Evolutionary conservation across 768 basidiomycete species (phyloP).

Genomic region (Pholiota conissans): DNA sequence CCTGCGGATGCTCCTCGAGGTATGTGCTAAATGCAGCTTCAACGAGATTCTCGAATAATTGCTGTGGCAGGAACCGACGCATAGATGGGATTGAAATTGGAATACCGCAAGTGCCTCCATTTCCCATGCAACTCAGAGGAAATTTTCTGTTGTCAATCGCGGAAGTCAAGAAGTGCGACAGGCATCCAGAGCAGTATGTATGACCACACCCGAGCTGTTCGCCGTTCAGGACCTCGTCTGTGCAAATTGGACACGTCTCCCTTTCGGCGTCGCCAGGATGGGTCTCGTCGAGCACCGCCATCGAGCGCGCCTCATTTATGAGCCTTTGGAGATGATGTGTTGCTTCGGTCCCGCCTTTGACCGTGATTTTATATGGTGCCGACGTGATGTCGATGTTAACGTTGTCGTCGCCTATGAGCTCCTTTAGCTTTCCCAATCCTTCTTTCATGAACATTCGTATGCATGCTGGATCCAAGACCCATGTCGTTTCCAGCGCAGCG

Average conservation of each 20-base stretch:
- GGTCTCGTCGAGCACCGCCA: neutral
- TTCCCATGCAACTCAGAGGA: slow-evolving; percentile 65
- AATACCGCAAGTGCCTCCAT: slow-evolving; percentile 51
- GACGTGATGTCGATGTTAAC: slow-evolving; percentile 44
- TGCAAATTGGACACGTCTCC: slow-evolving; percentile 55
- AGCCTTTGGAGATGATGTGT: slow-evolving; percentile 44
- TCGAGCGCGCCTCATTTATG: slow-evolving; percentile 37
- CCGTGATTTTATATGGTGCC: slow-evolving; percentile 38
- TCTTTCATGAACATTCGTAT: slow-evolving; percentile 51
- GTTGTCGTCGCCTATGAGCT: slow-evolving; percentile 53
- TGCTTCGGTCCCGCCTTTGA: slow-evolving; percentile 59
- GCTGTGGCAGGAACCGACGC: slow-evolving; percentile 46
- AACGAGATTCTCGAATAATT: slow-evolving; percentile 52
- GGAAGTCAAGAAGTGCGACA: slow-evolving; percentile 46
- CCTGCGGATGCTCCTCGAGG: slow-evolving; percentile 52
- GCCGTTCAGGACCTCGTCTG: slow-evolving; percentile 40
- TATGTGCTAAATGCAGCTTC: slow-evolving; percentile 56
- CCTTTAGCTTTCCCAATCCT: slow-evolving; percentile 50
- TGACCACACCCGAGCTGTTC: slow-evolving; percentile 51
- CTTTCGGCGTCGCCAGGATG: slow-evolving; percentile 9
- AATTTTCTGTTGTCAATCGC: slow-evolving; percentile 45
- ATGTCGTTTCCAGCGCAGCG: slow-evolving; percentile 30
- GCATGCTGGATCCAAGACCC: slow-evolving; percentile 32
- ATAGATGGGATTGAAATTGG: slow-evolving; percentile 55
- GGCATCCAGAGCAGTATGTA: slow-evolving; percentile 47